A percentile compares a stretch with the other conserved stretches of the same genome.
phyloP scores from a whole-genome alignment of 2,329 filamentous ascomycete genomes.

The Proliferodiscus dingleyae region DNA sequence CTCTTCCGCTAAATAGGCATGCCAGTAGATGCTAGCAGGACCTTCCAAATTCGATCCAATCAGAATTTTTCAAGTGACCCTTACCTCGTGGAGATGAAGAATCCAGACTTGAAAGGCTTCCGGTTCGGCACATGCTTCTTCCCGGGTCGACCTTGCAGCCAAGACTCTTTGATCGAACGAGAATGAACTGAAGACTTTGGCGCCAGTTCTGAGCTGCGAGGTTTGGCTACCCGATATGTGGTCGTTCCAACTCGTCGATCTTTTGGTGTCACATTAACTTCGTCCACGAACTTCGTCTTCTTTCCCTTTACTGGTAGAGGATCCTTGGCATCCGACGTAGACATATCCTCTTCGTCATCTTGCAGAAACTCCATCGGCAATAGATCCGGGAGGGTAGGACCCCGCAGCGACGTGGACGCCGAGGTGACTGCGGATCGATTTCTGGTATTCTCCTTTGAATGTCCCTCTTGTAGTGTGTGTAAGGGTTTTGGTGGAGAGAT shows the following conservation, averaged over 20 bases:
- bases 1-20: too few species aligned
- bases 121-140: slow-evolving; percentile 15
- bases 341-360: slow-evolving; percentile 21
- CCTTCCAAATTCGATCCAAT: too few species aligned
- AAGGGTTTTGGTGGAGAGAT: too few species aligned
- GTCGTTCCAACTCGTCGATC: slow-evolving; percentile 27
- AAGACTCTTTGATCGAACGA: slow-evolving; percentile 25
- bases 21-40: too few species aligned
- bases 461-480: too few species aligned
- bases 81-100: too few species aligned
- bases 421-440: not conserved
- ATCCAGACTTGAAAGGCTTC: slow-evolving; percentile 23
- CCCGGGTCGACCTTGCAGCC: slow-evolving; percentile 25
- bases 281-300: slow-evolving; percentile 26
- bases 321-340: not conserved
- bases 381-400: slow-evolving; percentile 22
- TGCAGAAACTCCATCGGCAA: slow-evolving; percentile 29
- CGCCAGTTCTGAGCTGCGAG: slow-evolving; percentile 18
- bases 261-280: slow-evolving; percentile 25
- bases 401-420: not conserved
- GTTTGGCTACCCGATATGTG: slow-evolving; percentile 26
- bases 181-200: slow-evolving; percentile 25
- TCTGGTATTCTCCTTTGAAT: not conserved
- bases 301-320: slow-evolving; percentile 12
- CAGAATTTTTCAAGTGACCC: too few species aligned